A percentile compares a stretch with the other conserved stretches of the same genome.
Evolutionary conservation across 164 flowering plant species (phyloP).

Genomic region (Buxus sempervirens): DNA sequence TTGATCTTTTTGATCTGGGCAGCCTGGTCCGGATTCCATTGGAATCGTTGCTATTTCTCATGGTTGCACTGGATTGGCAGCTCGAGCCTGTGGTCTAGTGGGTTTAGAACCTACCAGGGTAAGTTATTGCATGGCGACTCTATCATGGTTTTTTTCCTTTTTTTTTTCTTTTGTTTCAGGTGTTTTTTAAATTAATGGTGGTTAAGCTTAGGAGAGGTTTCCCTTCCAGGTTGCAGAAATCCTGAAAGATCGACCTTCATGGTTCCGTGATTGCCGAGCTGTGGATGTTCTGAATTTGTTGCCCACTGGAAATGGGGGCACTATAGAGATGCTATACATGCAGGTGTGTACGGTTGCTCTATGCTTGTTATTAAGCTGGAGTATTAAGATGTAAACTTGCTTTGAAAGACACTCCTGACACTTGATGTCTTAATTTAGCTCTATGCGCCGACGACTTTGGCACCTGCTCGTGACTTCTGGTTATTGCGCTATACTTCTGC

Average conservation of each 20-base stretch:
- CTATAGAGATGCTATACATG: conserved; percentile 93
- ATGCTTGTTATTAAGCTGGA: not conserved
- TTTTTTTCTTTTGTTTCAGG: too few relatives aligned
- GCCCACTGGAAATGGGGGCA: conserved; percentile 95
- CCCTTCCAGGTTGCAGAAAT: conserved; percentile 81
- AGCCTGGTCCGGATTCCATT: conserved; percentile 99
- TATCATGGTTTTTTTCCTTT: not conserved
- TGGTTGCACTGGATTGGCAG: conserved; percentile 94
- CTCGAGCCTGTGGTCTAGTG: conserved; percentile 95
- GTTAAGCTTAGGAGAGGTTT: not conserved
- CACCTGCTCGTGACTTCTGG: conserved; percentile 98
- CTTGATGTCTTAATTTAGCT: conserved; percentile 37
- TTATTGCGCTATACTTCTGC: conserved; percentile 81
- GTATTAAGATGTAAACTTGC: not conserved
- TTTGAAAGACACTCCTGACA: not conserved
- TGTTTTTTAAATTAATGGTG: not conserved
- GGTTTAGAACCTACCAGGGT: conserved; percentile 94
- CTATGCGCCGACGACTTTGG: conserved; percentile 99
- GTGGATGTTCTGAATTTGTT: conserved; percentile 82
- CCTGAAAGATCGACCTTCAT: conserved; percentile 92
- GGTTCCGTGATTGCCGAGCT: conserved; percentile 96
- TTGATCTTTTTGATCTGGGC: conserved; percentile 10
- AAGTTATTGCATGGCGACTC: conserved; percentile 10
- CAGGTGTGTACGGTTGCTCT: conserved; percentile 52
- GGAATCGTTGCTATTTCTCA: conserved; percentile 99